A percentile compares a stretch with the other conserved stretches of the same genome.
These are phyloP conservation scores for Citrus mangshanensis DNA, from an alignment of 345 rosid species.

Conservation along the genomic window DNA sequence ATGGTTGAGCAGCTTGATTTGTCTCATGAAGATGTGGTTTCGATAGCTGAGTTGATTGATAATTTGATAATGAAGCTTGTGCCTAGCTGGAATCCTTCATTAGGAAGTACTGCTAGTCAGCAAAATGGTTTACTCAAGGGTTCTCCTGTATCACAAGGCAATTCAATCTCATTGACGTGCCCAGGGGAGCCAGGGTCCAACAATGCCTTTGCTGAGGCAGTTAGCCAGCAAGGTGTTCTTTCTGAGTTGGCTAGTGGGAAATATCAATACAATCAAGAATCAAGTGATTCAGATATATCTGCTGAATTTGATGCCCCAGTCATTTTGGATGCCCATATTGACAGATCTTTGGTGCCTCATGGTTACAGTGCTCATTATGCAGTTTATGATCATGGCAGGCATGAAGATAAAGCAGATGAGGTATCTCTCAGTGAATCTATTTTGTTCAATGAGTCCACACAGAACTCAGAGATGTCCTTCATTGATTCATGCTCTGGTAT, in stretches of 20 bases:
- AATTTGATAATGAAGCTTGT: slow-evolving; percentile 50
- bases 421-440: slow-evolving; percentile 16
- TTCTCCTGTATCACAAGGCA: slow-evolving; percentile 9
- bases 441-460: slow-evolving; percentile 21
- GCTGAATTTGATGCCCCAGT: slow-evolving; percentile 36
- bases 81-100: slow-evolving; percentile 34
- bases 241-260: slow-evolving; percentile 8
- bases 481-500: slow-evolving; percentile 40
- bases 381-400: slow-evolving; percentile 14
- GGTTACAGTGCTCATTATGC: slow-evolving; percentile 18
- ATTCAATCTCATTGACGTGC: neutral
- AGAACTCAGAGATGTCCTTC: slow-evolving; percentile 29
- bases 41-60: slow-evolving; percentile 75
- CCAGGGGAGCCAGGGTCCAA: neutral
- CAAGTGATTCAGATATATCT: slow-evolving; percentile 46
- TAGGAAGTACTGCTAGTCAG: slow-evolving; percentile 15
- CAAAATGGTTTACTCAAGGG: slow-evolving; percentile 13
- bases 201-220: slow-evolving; percentile 1
- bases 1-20: slow-evolving; percentile 85
- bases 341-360: slow-evolving; percentile 28
- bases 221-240: slow-evolving; percentile 11
- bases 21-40: slow-evolving; percentile 51
- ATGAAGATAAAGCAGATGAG: slow-evolving; percentile 9
- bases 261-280: slow-evolving; percentile 27
- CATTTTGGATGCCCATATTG: slow-evolving; percentile 18